Evolutionary conservation across 2,329 filamentous ascomycete species (phyloP).

Genomic region (Coniochaeta hoffmannii): DNA sequence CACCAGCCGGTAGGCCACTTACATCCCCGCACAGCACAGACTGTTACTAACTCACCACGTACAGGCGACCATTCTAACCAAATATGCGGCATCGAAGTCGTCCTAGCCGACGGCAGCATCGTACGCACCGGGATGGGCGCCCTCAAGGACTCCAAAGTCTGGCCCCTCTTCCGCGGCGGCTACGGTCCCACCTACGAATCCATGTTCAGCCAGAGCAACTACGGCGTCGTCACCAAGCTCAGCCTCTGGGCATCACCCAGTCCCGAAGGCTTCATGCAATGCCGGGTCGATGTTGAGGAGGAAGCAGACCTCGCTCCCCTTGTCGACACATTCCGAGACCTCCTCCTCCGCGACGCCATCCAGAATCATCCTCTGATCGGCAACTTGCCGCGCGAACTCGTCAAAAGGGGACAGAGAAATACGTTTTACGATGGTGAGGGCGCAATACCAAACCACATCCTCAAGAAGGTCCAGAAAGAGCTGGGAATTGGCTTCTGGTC

Average conservation of each 20-base stretch:
- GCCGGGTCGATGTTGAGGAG: conserved; percentile 13
- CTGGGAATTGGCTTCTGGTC: conserved; percentile 13
- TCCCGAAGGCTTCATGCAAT: conserved; percentile 29
- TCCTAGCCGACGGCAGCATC: conserved; percentile 32
- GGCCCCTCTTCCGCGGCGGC: conserved; percentile 34
- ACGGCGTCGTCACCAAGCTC: conserved; percentile 44
- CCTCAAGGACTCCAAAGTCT: conserved; percentile 28
- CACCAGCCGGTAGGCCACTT: conserved; percentile 15
- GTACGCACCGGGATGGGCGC: conserved; percentile 33
- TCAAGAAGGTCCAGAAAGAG: conserved; percentile 27
- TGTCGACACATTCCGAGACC: conserved; percentile 15
- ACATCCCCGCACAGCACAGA: too few species aligned
- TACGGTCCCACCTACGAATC: conserved; percentile 28
- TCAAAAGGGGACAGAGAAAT: neutral
- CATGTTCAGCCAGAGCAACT: conserved; percentile 42
- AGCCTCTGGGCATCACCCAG: conserved; percentile 45
- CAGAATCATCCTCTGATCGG: conserved; percentile 25
- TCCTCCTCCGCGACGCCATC: conserved; percentile 27
- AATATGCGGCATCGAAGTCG: conserved; percentile 34
- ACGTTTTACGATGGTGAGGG: neutral
- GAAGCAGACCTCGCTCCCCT: conserved; percentile 40
- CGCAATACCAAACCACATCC: conserved; percentile 17
- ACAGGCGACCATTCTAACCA: conserved; percentile 34
- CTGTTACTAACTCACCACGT: neutral
- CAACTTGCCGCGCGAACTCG: neutral